These are phyloP conservation scores for Bjerkandera adusta DNA, from an alignment of 1,284 basidiomycete genomes.

Conservation along the genomic window DNA sequence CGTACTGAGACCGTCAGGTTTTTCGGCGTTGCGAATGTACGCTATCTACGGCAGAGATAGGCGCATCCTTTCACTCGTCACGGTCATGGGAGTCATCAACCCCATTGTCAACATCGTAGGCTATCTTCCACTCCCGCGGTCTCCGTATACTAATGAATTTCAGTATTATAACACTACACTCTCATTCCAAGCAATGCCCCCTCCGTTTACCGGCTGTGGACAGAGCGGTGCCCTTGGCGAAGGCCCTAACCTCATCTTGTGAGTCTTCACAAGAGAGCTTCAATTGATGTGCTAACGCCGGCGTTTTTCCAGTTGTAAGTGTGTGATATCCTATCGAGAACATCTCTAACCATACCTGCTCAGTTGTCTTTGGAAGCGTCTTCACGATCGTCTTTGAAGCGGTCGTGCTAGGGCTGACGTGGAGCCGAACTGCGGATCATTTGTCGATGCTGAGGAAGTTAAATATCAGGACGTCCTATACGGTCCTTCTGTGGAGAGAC, in stretches of 20 bases:
- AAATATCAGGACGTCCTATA: not conserved
- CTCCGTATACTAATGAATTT: not conserved
- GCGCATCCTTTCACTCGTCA: constrained; percentile 10
- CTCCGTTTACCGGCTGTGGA: constrained; percentile 12
- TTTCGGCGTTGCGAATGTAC: constrained; percentile 21
- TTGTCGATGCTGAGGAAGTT: constrained; percentile 2
- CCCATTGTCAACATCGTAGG: constrained; percentile 19
- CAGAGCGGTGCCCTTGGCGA: constrained; percentile 5
- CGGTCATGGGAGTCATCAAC: constrained; percentile 14
- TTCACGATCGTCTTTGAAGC: constrained; percentile 12
- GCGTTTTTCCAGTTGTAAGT: not conserved
- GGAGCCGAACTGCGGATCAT: constrained; percentile 9
- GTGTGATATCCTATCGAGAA: not conserved
- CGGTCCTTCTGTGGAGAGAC: constrained; percentile 2
- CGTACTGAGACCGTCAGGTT: constrained; percentile 7
- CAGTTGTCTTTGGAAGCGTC: constrained; percentile 11
- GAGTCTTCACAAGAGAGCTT: not conserved
- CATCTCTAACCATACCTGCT: not conserved
- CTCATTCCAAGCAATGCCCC: constrained; percentile 9
- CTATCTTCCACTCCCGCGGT: not conserved
- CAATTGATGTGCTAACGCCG: not conserved
- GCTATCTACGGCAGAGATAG: constrained; percentile 19
- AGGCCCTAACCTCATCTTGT: constrained; percentile 10
- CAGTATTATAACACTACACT: constrained; percentile 12
- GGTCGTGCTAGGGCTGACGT: constrained; percentile 10